phyloP scores from a whole-genome alignment of 169 alveolate species.

The Eimeria necatrix region DNA sequence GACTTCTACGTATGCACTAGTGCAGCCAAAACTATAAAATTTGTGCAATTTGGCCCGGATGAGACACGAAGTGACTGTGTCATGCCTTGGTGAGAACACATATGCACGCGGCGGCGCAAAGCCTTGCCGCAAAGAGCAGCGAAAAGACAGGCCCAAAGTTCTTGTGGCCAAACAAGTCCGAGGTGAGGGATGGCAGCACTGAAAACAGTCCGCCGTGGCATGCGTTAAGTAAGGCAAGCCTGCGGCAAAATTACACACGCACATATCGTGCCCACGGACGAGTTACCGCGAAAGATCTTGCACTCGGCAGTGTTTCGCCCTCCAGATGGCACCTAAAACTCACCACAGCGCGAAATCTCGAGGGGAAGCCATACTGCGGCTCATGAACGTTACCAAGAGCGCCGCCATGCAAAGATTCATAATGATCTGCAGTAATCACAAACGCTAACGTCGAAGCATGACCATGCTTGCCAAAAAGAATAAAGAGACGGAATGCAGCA shows the following conservation, averaged over 20 bases:
- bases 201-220: conserved; percentile 83
- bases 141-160: conserved; percentile 86
- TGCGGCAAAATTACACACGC: neutral
- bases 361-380: conserved; percentile 63
- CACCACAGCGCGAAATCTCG: conserved; percentile 62
- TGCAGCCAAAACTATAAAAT: too few species aligned
- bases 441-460: neutral
- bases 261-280: neutral
- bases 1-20: too few species aligned
- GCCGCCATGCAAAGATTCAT: conserved; percentile 69
- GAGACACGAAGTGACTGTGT: too few species aligned
- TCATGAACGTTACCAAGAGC: conserved; percentile 57
- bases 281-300: too few species aligned
- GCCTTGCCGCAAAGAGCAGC: conserved; percentile 85
- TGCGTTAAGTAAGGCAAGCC: conserved; percentile 63
- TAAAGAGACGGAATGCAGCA: too few species aligned
- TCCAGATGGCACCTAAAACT: neutral
- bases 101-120: conserved; percentile 77
- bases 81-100: conserved; percentile 62
- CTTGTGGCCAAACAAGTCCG: conserved; percentile 85
- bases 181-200: conserved; percentile 84
- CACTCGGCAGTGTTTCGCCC: neutral
- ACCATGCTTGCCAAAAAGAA: too few species aligned
- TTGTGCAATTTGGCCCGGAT: too few species aligned
- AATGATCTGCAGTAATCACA: conserved; percentile 25